Base-by-base conservation (phyloP, 2,329 filamentous ascomycete genomes). In the Trichoderma asperellum region DNA sequence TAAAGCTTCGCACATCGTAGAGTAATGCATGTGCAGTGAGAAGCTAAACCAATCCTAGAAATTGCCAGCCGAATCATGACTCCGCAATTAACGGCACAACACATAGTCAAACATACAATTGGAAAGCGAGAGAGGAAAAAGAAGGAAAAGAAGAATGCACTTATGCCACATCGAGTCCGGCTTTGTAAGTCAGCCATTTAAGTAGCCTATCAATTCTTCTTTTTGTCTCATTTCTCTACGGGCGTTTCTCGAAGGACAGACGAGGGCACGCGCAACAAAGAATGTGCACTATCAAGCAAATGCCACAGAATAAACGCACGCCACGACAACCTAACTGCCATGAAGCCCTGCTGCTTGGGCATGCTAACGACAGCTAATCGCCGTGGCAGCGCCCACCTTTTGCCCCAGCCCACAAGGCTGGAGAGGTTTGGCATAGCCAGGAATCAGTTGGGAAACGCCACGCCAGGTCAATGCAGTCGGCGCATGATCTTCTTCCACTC, bases 401-500 rank as follows among this genome's bases (percentile, higher is more conserved):
- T 18, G 35, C 37, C 57, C 34, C 35, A 37, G n/a, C 55, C 55
- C 34, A 21, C 32, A 57, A 57, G 55, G 55, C 55, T 57, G 55
- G 27, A 57, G 35, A 43, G 57, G 57, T 21, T 11, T 24, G 18
- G 37, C 37, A 40, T 64, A 40, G 61, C 34, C 32, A 56, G 49
- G 61, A 40, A 40, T 24, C 61, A 56, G 21, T 29, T 29, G 49
- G 29, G 18, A 49, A 37, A n/a, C 29, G 35, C 18, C 57, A 43
- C 12, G 55, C 27, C 55, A 34, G 14, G 55, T 29, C 55, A 24
- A 24, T 59, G 57, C 57, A 64, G 40, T 56, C 47, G 61, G 61
- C 61, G 49, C 61, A 56, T 56, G 61, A 56, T 64, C 61, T 64
- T 64, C 49, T 64, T n/a, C 37, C 60, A 62, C 24, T 47, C 24